phyloP scores from a whole-genome alignment of 805 yeast genomes.

The Vanderwaltozyma tropicalis region DNA sequence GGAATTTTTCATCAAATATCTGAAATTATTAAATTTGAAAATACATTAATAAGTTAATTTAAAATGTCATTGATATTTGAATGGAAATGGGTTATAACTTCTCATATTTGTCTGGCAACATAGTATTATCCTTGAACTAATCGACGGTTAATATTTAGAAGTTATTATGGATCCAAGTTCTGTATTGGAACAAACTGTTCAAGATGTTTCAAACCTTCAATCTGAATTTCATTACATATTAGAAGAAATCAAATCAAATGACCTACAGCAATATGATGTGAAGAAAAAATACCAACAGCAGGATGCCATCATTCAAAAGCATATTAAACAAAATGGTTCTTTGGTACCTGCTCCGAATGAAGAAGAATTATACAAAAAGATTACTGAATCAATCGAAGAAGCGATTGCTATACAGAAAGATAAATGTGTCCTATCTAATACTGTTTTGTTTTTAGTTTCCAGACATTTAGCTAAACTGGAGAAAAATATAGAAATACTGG shows the following conservation, averaged over 20 bases:
- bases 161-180: constrained; percentile 98
- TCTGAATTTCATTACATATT: constrained; percentile 73
- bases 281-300: constrained; percentile 56
- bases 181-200: constrained; percentile 59
- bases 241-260: constrained; percentile 68
- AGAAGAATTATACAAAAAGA: constrained; percentile 49
- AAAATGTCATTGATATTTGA: no score
- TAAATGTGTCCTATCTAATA: constrained; percentile 69
- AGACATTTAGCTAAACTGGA: constrained; percentile 68
- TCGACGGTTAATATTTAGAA: no score
- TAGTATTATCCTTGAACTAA: no score
- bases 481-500: constrained; percentile 63
- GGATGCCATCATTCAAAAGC: constrained; percentile 75
- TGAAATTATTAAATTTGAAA: no score
- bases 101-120: no score
- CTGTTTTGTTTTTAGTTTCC: constrained; percentile 66
- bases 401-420: constrained; percentile 61
- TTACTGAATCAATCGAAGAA: constrained; percentile 54
- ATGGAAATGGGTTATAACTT: no score
- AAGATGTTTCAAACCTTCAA: constrained; percentile 73
- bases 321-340: constrained; percentile 74
- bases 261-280: constrained; percentile 52
- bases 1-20: no score
- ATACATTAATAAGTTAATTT: no score
- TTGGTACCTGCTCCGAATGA: constrained; percentile 76